These are phyloP conservation scores for Alternaria angustiovoidea DNA, from an alignment of 2,329 filamentous ascomycete species.

Conservation along the genomic window DNA sequence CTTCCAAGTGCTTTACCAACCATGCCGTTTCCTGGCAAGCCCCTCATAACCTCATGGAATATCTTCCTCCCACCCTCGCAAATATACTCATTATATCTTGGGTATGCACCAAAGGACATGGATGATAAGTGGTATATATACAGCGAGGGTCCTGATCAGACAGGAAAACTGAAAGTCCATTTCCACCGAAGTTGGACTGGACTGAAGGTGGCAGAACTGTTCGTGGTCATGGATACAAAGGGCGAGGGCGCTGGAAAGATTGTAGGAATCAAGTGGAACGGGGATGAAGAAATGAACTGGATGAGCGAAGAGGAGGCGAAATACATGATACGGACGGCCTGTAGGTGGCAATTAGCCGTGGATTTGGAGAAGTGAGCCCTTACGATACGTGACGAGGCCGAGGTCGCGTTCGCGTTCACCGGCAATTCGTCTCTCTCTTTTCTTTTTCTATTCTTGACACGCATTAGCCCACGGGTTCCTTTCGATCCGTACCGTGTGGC, in stretches of 20 bases:
- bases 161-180: conserved; percentile 47
- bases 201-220: conserved; percentile 44
- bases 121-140: conserved; percentile 47
- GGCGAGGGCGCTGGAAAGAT: conserved; percentile 47
- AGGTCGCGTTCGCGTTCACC: background rate
- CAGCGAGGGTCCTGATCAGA: conserved; percentile 42
- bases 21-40: conserved; percentile 28
- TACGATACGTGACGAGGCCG: background rate
- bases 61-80: conserved; percentile 44
- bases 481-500: conserved; percentile 4
- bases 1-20: conserved; percentile 26
- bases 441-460: conserved; percentile 6
- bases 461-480: background rate
- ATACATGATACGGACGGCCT: conserved; percentile 36
- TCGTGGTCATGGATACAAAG: conserved; percentile 45
- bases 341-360: conserved; percentile 35
- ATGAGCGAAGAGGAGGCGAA: conserved; percentile 43
- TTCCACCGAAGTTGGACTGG: conserved; percentile 46
- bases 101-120: conserved; percentile 33
- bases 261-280: conserved; percentile 48
- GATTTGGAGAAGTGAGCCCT: conserved; percentile 62
- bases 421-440: background rate
- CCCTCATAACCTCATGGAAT: conserved; percentile 38
- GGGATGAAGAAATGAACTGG: conserved; percentile 34
- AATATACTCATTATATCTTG: conserved; percentile 41